Percentiles rank a stretch among this genome's conserved stretches.
Conservation (phyloP, 2,329 filamentous ascomycete genomes). For the Aspergillus quadricinctus region DNA sequence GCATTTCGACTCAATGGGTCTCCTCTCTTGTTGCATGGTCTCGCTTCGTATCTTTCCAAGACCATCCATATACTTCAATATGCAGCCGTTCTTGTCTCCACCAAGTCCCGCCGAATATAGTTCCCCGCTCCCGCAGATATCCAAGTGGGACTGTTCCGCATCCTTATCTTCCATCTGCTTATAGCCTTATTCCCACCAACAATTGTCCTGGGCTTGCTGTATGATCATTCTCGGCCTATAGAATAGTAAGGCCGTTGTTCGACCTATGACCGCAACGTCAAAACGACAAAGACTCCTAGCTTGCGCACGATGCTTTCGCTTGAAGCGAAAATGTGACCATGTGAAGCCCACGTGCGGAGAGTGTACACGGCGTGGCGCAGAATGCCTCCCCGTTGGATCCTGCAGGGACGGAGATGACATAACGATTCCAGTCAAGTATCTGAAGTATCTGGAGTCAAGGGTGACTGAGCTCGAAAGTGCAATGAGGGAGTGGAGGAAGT, state of each 20-base stretch:
- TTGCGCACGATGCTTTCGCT: constrained; percentile 25
- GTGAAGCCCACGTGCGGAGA: constrained; percentile 26
- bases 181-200: neutral
- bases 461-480: constrained; percentile 18
- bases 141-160: neutral
- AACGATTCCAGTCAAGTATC: constrained; percentile 21
- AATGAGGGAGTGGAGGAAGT: neutral
- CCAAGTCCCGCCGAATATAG: neutral
- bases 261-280: constrained; percentile 5
- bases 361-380: constrained; percentile 23
- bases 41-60: no score
- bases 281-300: constrained; percentile 20
- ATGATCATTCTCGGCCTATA: neutral
- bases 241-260: neutral
- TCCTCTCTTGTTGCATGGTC: neutral
- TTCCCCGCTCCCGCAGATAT: neutral
- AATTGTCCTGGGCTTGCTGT: neutral
- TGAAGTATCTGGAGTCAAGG: constrained; percentile 20
- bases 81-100: neutral
- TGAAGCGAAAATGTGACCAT: constrained; percentile 28
- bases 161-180: neutral
- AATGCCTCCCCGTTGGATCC: constrained; percentile 24
- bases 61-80: neutral
- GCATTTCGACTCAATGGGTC: neutral
- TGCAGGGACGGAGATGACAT: constrained; percentile 20